A percentile compares a stretch with the other conserved stretches of the same genome.
phyloP scores from a whole-genome alignment of 176 grass and related monocot genomes.

The Pontederia crassipes region DNA sequence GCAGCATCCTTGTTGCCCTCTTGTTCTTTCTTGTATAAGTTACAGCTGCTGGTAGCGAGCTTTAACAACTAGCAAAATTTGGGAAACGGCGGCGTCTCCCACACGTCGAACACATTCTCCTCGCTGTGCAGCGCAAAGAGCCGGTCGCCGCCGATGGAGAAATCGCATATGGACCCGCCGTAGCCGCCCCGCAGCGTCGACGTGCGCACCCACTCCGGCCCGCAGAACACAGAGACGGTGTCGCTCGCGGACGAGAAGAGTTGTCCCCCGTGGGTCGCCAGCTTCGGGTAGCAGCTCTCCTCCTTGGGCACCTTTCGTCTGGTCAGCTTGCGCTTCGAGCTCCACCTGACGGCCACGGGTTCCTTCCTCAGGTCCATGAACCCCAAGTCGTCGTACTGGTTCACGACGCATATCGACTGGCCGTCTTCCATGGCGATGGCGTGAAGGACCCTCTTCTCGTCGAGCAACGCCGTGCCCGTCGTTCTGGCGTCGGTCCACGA shows the following conservation, averaged over 20 bases:
- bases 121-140: slow-evolving; percentile 88
- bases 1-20: too few species aligned
- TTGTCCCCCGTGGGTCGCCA: slow-evolving; percentile 77
- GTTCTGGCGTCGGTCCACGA: slow-evolving; percentile 80
- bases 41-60: too few species aligned
- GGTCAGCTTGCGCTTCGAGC: slow-evolving; percentile 90
- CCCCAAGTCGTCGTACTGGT: slow-evolving; percentile 93
- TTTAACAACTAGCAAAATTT: too few species aligned
- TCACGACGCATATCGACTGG: slow-evolving; percentile 76
- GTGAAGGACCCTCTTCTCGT: slow-evolving; percentile 93
- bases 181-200: slow-evolving; percentile 65
- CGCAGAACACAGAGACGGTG: slow-evolving; percentile 88
- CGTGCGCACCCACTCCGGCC: slow-evolving; percentile 71
- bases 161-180: slow-evolving; percentile 85
- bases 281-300: slow-evolving; percentile 96
- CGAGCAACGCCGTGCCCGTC: slow-evolving; percentile 37
- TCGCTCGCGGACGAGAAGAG: slow-evolving; percentile 95
- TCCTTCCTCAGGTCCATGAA: slow-evolving; percentile 67
- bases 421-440: slow-evolving; percentile 73
- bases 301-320: slow-evolving; percentile 55
- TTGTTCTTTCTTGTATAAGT: too few species aligned
- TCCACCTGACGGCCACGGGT: slow-evolving; percentile 56
- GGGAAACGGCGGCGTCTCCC: slow-evolving; percentile 77
- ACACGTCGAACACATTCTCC: slow-evolving; percentile 97
- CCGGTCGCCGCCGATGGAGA: slow-evolving; percentile 85